These are phyloP conservation scores for Boletus rex-veris DNA, from an alignment of 768 basidiomycete genomes.

Conservation along the genomic window DNA sequence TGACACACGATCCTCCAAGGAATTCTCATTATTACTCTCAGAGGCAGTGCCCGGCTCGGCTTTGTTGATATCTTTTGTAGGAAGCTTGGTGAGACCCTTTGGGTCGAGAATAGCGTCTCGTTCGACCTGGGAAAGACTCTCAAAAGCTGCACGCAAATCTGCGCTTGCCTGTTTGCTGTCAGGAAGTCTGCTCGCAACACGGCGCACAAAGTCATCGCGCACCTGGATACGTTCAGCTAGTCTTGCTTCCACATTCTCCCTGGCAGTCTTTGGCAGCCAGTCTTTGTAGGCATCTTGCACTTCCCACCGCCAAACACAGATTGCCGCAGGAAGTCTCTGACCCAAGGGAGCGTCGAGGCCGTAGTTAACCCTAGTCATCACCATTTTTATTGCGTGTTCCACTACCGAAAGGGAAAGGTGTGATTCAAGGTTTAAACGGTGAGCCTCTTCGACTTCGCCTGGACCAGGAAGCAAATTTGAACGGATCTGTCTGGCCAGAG, in stretches of 20 bases:
- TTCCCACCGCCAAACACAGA: slow-evolving; percentile 87
- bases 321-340: slow-evolving; percentile 54
- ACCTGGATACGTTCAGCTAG: slow-evolving; percentile 65
- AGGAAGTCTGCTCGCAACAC: slow-evolving; percentile 1
- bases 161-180: slow-evolving; percentile 50
- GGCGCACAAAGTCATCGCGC: slow-evolving; percentile 14
- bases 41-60: slow-evolving; percentile 5
- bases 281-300: slow-evolving; percentile 54
- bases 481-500: slow-evolving; percentile 67
- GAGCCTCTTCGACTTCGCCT: slow-evolving; percentile 49
- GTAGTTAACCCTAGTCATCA: slow-evolving; percentile 75
- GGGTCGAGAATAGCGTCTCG: slow-evolving; percentile 52
- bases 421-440: slow-evolving; percentile 33
- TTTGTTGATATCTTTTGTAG: slow-evolving; percentile 34
- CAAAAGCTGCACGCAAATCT: slow-evolving; percentile 52
- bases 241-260: slow-evolving; percentile 60
- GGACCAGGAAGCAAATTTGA: slow-evolving; percentile 62
- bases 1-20: slow-evolving; percentile 25
- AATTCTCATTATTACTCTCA: not conserved
- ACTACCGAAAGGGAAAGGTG: slow-evolving; percentile 46
- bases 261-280: slow-evolving; percentile 65
- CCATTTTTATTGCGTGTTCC: slow-evolving; percentile 59
- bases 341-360: slow-evolving; percentile 57
- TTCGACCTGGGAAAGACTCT: slow-evolving; percentile 55
- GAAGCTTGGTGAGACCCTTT: slow-evolving; percentile 38